Percentiles rank a stretch among this genome's conserved stretches.
These are phyloP conservation scores for Stagonosporopsis tanaceti DNA, from an alignment of 2,329 filamentous ascomycete species.

Conservation along the genomic window DNA sequence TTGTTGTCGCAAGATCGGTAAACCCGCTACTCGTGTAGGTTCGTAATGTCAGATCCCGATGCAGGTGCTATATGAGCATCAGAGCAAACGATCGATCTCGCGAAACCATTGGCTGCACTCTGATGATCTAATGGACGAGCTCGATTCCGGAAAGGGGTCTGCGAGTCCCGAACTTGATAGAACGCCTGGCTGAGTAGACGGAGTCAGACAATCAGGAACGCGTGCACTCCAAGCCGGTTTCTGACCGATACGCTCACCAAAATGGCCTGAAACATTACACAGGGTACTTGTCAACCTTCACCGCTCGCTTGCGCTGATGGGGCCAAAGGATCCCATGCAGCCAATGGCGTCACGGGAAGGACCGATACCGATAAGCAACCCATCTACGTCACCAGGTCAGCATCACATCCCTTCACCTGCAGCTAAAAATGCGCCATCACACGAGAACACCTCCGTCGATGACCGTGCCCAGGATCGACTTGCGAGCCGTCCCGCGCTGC, in stretches of 20 bases:
- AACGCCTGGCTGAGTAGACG: conserved; percentile 13
- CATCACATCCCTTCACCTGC: conserved; percentile 32
- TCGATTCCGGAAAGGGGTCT: neutral
- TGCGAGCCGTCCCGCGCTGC: conserved; percentile 43
- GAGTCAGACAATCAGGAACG: conserved; percentile 26
- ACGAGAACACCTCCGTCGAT: conserved; percentile 27
- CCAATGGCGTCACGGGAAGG: conserved; percentile 33
- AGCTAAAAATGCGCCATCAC: conserved; percentile 40
- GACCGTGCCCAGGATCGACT: conserved; percentile 48
- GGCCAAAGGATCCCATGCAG: conserved; percentile 4
- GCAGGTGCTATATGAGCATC: conserved; percentile 1
- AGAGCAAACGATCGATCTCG: neutral
- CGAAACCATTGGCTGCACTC: conserved; percentile 1
- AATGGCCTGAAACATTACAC: conserved; percentile 23
- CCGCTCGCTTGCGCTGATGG: conserved; percentile 21
- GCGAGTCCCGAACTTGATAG: neutral
- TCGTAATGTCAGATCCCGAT: neutral
- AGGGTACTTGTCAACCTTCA: conserved; percentile 17
- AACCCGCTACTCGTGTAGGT: neutral
- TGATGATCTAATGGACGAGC: conserved; percentile 1
- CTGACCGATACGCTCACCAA: conserved; percentile 14
- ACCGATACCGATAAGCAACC: conserved; percentile 37
- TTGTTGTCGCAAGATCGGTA: neutral
- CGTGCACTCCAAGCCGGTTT: conserved; percentile 26
- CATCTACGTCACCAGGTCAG: conserved; percentile 27